A percentile compares a stretch with the other conserved stretches of the same genome.
These are phyloP conservation scores for Chalciporus piperatus DNA, from an alignment of 768 basidiomycete genomes.

Conservation along the genomic window DNA sequence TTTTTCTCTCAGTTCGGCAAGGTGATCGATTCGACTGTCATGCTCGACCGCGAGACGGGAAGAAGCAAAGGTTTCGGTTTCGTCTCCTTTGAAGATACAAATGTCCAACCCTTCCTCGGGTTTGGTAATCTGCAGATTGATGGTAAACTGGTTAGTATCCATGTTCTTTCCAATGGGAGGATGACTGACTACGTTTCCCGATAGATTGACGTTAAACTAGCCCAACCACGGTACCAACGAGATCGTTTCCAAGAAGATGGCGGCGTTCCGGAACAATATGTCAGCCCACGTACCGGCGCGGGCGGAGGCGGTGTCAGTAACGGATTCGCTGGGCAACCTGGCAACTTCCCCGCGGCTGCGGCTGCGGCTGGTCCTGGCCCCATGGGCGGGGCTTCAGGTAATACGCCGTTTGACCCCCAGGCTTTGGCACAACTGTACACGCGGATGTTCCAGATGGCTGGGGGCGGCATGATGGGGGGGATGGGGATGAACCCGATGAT, in stretches of 20 bases:
- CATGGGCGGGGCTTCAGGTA: slow-evolving; percentile 37
- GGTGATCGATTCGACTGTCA: slow-evolving; percentile 97
- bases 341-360: slow-evolving; percentile 35
- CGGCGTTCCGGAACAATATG: slow-evolving; percentile 23
- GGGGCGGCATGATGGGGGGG: slow-evolving; percentile 43
- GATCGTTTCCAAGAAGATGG: slow-evolving; percentile 56
- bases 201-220: slow-evolving; percentile 96
- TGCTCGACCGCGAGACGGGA: slow-evolving; percentile 95
- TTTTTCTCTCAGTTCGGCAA: slow-evolving; percentile 94
- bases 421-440: slow-evolving; percentile 92
- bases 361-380: slow-evolving; percentile 23
- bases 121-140: slow-evolving; percentile 90
- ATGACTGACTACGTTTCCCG: background rate
- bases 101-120: slow-evolving; percentile 84
- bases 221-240: slow-evolving; percentile 85
- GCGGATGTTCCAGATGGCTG: slow-evolving; percentile 89
- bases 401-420: slow-evolving; percentile 84
- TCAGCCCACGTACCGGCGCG: slow-evolving; percentile 2
- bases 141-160: slow-evolving; percentile 78
- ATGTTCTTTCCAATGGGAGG: background rate
- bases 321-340: slow-evolving; percentile 34
- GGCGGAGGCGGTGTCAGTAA: slow-evolving; percentile 11
- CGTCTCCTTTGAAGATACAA: slow-evolving; percentile 91
- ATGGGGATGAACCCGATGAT: slow-evolving; percentile 42
- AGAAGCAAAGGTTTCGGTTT: slow-evolving; percentile 98